Percentiles rank a stretch among this genome's conserved stretches.
Evolutionary conservation across 768 basidiomycete genomes (phyloP).

Genomic region (Kwoniella sp.): DNA sequence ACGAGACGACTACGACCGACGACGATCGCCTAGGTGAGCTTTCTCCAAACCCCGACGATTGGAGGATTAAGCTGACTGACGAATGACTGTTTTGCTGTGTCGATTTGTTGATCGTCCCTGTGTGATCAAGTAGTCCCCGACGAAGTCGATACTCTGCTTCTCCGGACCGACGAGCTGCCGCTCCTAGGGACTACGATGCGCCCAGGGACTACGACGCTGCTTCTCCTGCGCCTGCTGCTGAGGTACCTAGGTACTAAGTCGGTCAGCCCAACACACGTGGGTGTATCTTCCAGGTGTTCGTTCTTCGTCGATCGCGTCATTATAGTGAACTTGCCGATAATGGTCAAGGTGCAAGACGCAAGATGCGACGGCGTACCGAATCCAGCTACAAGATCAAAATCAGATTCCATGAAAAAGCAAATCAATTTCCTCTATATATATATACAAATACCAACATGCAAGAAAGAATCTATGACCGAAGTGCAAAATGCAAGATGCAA

Average conservation of each 20-base stretch:
- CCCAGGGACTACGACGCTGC: slow-evolving; percentile 46
- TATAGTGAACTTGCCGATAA: too few species aligned
- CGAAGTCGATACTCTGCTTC: slow-evolving; percentile 45
- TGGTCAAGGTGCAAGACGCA: neutral
- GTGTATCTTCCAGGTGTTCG: too few species aligned
- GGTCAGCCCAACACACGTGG: too few species aligned
- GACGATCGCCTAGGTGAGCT: slow-evolving; percentile 48
- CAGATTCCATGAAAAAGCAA: neutral
- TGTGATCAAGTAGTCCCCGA: too few species aligned
- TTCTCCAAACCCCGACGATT: neutral
- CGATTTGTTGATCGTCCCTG: too few species aligned
- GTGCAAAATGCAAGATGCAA: neutral
- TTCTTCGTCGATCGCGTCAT: too few species aligned
- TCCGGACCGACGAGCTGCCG: slow-evolving; percentile 47
- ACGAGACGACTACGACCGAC: slow-evolving; percentile 42
- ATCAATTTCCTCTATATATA: neutral
- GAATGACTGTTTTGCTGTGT: too few species aligned
- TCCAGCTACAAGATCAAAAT: too few species aligned
- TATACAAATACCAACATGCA: slow-evolving; percentile 1
- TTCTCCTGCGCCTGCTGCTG: slow-evolving; percentile 27
- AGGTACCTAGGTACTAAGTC: slow-evolving; percentile 47
- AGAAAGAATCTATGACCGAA: neutral
- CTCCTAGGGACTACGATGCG: slow-evolving; percentile 46
- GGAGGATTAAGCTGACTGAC: neutral
- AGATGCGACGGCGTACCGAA: neutral